These are phyloP conservation scores for Oemleria cerasiformis DNA, from an alignment of 306 rosid genomes.

Conservation along the genomic window DNA sequence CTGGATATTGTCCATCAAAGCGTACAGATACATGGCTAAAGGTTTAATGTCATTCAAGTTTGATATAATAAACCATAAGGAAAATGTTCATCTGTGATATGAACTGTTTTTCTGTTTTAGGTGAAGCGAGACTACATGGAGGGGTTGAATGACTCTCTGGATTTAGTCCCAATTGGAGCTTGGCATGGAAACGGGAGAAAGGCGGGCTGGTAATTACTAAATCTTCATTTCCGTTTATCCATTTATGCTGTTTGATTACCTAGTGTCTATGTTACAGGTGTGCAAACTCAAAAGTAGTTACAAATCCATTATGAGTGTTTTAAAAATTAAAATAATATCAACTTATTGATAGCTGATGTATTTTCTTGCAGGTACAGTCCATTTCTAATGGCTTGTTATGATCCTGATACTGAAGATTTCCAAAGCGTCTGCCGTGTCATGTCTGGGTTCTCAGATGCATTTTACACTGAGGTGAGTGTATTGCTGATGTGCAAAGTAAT, in stretches of 20 bases:
- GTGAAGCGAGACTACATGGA: constrained; percentile 92
- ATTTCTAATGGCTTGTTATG: constrained; percentile 89
- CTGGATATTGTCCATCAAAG: constrained; percentile 88
- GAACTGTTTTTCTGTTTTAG: constrained; percentile 36
- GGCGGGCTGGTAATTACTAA: constrained; percentile 72
- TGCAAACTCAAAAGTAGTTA: background rate
- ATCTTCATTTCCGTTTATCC: constrained; percentile 8
- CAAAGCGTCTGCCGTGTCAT: constrained; percentile 96
- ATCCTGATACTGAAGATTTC: constrained; percentile 82
- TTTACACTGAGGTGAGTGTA: constrained; percentile 63
- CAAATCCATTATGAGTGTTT: background rate
- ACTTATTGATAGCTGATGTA: background rate
- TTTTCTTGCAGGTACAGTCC: constrained; percentile 67
- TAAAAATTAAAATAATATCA: background rate
- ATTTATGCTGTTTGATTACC: background rate
- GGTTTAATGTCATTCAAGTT: constrained; percentile 38
- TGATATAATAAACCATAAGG: background rate
- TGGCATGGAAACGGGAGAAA: constrained; percentile 99
- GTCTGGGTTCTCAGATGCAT: constrained; percentile 90
- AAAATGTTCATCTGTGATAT: background rate
- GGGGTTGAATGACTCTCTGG: constrained; percentile 79
- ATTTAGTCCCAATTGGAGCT: constrained; percentile 91
- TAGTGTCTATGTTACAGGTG: constrained; percentile 7
- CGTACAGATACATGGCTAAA: constrained; percentile 85
- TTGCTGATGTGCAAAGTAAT: constrained; percentile 8